phyloP scores from a whole-genome alignment of 148 eudicot genomes.

The Amaranthus hypochondriacus region DNA sequence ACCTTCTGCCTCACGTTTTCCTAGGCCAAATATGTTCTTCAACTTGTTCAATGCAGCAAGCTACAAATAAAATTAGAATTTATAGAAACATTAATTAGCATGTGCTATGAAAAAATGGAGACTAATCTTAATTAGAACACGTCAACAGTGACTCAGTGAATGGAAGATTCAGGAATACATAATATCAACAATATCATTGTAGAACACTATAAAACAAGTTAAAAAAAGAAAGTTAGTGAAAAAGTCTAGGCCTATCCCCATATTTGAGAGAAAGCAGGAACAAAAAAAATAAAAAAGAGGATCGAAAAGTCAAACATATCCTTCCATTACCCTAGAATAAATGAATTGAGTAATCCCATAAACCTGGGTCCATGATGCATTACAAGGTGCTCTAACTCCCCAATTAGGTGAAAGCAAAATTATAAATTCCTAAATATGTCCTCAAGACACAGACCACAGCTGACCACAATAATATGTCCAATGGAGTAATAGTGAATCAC shows the following conservation, averaged over 20 bases:
- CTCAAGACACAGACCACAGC: not conserved
- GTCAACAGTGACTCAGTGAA: not conserved
- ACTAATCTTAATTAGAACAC: slow-evolving; percentile 1
- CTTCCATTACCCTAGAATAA: not conserved
- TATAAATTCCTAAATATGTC: not conserved
- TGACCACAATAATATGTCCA: not conserved
- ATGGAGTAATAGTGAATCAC: not conserved
- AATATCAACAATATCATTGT: not conserved
- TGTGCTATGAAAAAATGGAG: not conserved
- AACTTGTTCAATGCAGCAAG: slow-evolving; percentile 77
- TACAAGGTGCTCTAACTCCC: not conserved
- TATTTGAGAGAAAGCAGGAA: not conserved
- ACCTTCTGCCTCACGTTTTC: slow-evolving; percentile 82
- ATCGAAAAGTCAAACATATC: not conserved
- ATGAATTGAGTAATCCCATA: not conserved
- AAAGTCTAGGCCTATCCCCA: not conserved
- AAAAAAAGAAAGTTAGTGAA: not conserved
- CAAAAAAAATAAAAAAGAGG: not conserved
- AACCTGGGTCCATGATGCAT: not conserved
- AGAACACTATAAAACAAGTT: not conserved
- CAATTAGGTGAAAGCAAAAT: not conserved
- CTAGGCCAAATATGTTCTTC: slow-evolving; percentile 89
- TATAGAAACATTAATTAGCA: slow-evolving; percentile 3
- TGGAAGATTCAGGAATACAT: not conserved
- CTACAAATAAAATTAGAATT: slow-evolving; percentile 30